phyloP scores from a whole-genome alignment of 371 early-diverging fungal genomes.

The Smittium culicis region DNA sequence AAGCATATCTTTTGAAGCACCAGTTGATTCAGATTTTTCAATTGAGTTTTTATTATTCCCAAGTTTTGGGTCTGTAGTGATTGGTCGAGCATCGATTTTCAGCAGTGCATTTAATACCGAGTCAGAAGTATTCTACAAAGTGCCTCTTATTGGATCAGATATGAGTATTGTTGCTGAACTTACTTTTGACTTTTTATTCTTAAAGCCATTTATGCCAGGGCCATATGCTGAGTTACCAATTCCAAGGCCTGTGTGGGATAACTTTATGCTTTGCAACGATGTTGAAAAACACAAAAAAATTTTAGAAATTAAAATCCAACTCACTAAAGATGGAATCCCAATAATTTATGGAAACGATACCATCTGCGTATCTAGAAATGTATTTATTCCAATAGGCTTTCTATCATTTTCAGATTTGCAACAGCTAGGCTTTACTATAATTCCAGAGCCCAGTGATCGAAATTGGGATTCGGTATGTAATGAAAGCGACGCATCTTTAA shows the following conservation, averaged over 20 bases:
- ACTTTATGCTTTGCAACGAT: slow-evolving; percentile 7
- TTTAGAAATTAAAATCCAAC: slow-evolving; percentile 56
- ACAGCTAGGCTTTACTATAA: not conserved
- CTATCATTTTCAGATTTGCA: not conserved
- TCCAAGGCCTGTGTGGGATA: slow-evolving; percentile 17
- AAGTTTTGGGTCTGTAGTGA: slow-evolving; percentile 82
- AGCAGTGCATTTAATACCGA: slow-evolving; percentile 45
- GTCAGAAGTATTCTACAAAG: slow-evolving; percentile 17
- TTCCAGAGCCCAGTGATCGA: not conserved
- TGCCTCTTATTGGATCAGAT: slow-evolving; percentile 74
- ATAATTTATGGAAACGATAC: slow-evolving; percentile 59
- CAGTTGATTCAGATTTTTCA: slow-evolving; percentile 51
- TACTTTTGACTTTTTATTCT: slow-evolving; percentile 59
- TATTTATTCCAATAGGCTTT: not conserved
- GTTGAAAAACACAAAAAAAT: slow-evolving; percentile 8
- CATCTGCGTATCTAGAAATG: slow-evolving; percentile 8
- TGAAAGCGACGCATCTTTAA: not conserved
- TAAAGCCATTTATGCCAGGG: slow-evolving; percentile 55
- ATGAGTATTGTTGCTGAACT: slow-evolving; percentile 81
- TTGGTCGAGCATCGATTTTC: slow-evolving; percentile 76
- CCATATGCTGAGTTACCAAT: slow-evolving; percentile 66
- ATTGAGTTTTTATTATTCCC: slow-evolving; percentile 86
- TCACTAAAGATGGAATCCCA: slow-evolving; percentile 77
- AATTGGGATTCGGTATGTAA: not conserved
- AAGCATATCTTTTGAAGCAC: slow-evolving; percentile 69